Evolutionary conservation across 1,139 yeast genomes (phyloP).

Genomic region (Maudiozyma humilis): DNA sequence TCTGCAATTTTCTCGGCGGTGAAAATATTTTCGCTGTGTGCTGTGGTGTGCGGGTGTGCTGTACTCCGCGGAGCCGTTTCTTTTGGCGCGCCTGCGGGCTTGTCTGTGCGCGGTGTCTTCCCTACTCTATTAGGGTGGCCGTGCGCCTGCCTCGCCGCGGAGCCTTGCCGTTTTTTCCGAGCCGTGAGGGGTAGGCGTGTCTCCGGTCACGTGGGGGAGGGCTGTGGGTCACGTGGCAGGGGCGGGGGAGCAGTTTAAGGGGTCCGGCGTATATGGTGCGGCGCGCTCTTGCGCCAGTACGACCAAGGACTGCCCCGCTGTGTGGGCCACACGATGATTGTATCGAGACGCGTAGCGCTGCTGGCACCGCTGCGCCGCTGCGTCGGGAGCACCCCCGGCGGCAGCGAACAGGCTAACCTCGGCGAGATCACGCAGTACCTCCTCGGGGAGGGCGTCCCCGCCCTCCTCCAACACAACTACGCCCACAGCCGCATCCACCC

Average conservation of each 20-base stretch:
- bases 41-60: too few species aligned
- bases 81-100: not conserved
- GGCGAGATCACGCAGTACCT: constrained; percentile 52
- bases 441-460: constrained; percentile 44
- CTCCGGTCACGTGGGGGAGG: not conserved
- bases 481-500: constrained; percentile 44
- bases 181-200: not conserved
- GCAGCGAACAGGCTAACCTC: too few species aligned
- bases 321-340: too few species aligned
- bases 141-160: not conserved
- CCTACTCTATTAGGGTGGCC: not conserved
- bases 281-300: too few species aligned
- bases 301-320: too few species aligned
- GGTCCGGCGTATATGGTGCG: too few species aligned
- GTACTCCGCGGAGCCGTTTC: not conserved
- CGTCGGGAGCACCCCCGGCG: too few species aligned
- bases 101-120: not conserved
- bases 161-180: too few species aligned
- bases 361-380: too few species aligned
- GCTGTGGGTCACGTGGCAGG: not conserved
- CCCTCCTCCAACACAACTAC: constrained; percentile 42
- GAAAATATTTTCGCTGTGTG: too few species aligned
- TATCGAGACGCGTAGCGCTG: too few species aligned
- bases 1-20: not conserved
- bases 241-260: not conserved